A percentile compares a stretch with the other conserved stretches of the same genome.
These are phyloP conservation scores for Solanum microdontum DNA, from an alignment of 257 asterid species.

Conservation along the genomic window DNA sequence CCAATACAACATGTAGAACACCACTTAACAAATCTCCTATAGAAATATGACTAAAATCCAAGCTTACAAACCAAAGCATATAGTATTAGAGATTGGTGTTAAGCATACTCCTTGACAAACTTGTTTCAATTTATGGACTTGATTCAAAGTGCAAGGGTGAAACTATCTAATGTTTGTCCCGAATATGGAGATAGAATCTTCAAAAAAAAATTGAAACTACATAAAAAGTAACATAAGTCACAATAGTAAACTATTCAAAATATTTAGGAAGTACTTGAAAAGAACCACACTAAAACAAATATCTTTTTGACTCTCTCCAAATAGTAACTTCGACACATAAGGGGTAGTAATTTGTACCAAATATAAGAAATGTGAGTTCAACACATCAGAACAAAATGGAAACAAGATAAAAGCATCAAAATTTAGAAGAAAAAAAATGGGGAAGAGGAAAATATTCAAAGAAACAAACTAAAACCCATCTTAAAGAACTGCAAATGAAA, in stretches of 20 bases:
- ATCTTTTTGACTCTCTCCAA: neutral
- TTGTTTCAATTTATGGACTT: neutral
- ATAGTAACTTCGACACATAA: neutral
- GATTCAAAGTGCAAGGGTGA: neutral
- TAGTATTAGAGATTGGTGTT: neutral
- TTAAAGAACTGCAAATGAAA: neutral
- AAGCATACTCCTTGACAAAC: neutral
- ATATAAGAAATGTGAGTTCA: neutral
- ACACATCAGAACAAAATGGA: neutral
- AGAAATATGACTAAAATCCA: neutral
- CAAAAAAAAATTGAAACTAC: neutral
- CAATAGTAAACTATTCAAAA: neutral
- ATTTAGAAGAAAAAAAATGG: neutral
- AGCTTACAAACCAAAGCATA: neutral
- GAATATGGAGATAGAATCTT: neutral
- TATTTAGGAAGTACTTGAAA: neutral
- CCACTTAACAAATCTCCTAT: neutral
- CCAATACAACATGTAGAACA: neutral
- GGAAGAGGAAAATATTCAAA: neutral
- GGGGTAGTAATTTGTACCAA: neutral
- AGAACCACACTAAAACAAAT: neutral
- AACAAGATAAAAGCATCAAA: neutral
- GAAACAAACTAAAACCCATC: neutral
- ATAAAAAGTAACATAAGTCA: neutral
- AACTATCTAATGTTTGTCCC: neutral